phyloP scores from a whole-genome alignment of 2,329 filamentous ascomycete genomes.

The Magnaporthiopsis incrustans region DNA sequence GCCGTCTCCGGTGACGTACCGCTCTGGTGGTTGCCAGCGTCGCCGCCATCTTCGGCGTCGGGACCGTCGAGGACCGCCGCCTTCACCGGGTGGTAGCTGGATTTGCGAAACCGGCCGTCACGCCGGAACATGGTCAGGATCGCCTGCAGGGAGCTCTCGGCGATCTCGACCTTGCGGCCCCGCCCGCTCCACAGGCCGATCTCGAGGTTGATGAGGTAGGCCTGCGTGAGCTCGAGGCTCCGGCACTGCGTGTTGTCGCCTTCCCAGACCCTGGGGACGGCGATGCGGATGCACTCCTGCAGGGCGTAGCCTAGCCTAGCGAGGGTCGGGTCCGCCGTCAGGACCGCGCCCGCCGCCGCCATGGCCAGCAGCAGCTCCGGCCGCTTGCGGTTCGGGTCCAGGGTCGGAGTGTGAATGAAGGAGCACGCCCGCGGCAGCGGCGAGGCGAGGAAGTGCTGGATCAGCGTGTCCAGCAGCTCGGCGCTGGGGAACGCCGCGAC shows the following conservation, averaged over 20 bases:
- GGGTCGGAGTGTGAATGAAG: constrained; percentile 18
- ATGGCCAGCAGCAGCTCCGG: constrained; percentile 29
- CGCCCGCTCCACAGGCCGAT: constrained; percentile 28
- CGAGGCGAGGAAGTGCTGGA: constrained; percentile 27
- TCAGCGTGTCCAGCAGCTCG: constrained; percentile 28
- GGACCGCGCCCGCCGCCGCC: constrained; percentile 27
- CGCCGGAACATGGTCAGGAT: constrained; percentile 28
- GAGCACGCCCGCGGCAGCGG: constrained; percentile 20
- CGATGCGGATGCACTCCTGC: constrained; percentile 24
- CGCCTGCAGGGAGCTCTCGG: constrained; percentile 27
- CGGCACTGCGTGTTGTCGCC: constrained; percentile 23
- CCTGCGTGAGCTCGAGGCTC: constrained; percentile 24
- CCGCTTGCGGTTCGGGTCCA: constrained; percentile 23
- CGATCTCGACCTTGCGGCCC: constrained; percentile 30
- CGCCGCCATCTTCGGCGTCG: background rate
- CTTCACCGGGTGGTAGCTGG: background rate
- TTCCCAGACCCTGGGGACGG: constrained; percentile 18
- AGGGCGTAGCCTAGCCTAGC: constrained; percentile 32
- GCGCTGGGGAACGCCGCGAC: constrained; percentile 31
- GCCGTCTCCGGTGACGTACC: background rate
- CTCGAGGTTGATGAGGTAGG: constrained; percentile 26
- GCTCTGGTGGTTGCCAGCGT: too few relatives aligned
- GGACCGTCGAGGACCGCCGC: too few relatives aligned
- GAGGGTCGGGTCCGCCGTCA: constrained; percentile 27
- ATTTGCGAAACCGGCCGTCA: constrained; percentile 15